A percentile compares a stretch with the other conserved stretches of the same genome.
Evolutionary conservation across 2,329 filamentous ascomycete genomes (phyloP).

Genomic region (Penicillium glabrum): DNA sequence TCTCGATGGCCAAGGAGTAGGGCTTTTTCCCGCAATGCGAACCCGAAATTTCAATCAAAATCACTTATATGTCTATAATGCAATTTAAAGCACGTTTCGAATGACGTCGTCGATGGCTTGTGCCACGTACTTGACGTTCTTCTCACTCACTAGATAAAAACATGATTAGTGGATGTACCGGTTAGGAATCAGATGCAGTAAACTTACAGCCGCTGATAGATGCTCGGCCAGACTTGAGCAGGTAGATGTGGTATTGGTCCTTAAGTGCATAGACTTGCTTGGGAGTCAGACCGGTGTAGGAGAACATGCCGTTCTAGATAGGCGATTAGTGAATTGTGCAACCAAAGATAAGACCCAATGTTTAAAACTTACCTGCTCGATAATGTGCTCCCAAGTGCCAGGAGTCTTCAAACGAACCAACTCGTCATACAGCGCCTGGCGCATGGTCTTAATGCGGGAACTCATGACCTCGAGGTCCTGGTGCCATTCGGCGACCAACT

Average conservation of each 20-base stretch:
- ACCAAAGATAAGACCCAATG: not conserved
- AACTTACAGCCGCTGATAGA: conserved; percentile 42
- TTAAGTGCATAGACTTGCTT: conserved; percentile 45
- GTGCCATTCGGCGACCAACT: conserved; percentile 85
- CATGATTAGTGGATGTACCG: not conserved
- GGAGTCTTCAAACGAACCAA: conserved; percentile 82
- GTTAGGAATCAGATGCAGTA: not conserved
- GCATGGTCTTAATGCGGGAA: conserved; percentile 90
- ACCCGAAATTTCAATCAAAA: not conserved
- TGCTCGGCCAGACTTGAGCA: conserved; percentile 41
- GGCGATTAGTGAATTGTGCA: not conserved
- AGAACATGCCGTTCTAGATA: conserved; percentile 76
- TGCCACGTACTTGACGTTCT: conserved; percentile 42
- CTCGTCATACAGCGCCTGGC: conserved; percentile 72
- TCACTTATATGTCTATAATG: not conserved
- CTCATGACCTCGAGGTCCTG: conserved; percentile 88
- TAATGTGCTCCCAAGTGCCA: conserved; percentile 96
- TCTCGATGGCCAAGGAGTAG: not conserved
- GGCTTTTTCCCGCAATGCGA: conserved; percentile 2
- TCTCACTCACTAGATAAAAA: conserved; percentile 33
- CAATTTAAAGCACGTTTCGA: conserved; percentile 31
- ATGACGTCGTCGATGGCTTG: conserved; percentile 39
- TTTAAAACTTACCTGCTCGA: conserved; percentile 70
- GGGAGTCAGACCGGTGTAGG: conserved; percentile 60
- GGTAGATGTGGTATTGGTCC: conserved; percentile 45